These are phyloP conservation scores for Pharus latifolius DNA, from an alignment of 176 grass and related monocot genomes.

Conservation along the genomic window DNA sequence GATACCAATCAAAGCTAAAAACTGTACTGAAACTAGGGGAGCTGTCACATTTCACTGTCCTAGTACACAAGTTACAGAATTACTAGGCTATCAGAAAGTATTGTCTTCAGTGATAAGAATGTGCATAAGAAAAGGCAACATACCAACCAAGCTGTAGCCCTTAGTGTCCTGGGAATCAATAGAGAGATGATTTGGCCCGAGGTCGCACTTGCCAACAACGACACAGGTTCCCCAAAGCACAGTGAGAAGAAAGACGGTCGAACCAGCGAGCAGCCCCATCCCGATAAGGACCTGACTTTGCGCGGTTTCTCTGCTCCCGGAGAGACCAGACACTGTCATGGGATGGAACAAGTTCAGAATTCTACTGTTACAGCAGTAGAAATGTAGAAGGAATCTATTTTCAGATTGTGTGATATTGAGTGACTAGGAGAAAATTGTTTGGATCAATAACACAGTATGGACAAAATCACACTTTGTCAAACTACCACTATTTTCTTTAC, in stretches of 20 bases:
- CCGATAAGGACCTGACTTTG: conserved; percentile 93
- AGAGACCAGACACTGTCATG: conserved; percentile 75
- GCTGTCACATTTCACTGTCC: background rate
- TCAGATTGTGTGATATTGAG: background rate
- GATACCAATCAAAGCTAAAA: background rate
- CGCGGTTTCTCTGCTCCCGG: conserved; percentile 81
- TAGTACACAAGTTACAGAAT: background rate
- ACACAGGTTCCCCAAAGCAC: conserved; percentile 95
- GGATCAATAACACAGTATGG: background rate
- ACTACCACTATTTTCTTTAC: background rate
- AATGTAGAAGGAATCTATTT: background rate
- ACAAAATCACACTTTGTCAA: background rate
- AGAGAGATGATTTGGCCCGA: conserved; percentile 33
- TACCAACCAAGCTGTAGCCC: conserved; percentile 72
- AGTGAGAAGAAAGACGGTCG: conserved; percentile 88
- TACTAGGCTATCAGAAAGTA: background rate
- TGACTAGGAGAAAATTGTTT: background rate
- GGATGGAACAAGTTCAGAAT: conserved; percentile 14
- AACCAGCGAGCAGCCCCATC: conserved; percentile 95
- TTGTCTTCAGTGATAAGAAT: background rate
- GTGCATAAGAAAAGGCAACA: background rate
- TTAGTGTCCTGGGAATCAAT: conserved; percentile 44
- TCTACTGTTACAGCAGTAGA: conserved; percentile 1
- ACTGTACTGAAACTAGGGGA: background rate
- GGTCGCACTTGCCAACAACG: conserved; percentile 87